Evolutionary conservation across 169 alveolate species (phyloP).

Genomic region (Babesia gibsoni): DNA sequence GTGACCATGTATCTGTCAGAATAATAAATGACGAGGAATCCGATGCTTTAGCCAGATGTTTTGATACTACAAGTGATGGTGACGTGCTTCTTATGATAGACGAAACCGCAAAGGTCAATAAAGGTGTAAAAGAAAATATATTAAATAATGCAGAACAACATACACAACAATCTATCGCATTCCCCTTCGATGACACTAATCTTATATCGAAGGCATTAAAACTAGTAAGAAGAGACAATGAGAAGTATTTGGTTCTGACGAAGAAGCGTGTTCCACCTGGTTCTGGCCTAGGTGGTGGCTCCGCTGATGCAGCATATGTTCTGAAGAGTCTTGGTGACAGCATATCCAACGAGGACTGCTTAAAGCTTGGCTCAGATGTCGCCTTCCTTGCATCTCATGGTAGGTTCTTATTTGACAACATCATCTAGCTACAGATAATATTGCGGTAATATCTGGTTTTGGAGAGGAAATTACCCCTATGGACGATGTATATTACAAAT

Average conservation of each 20-base stretch:
- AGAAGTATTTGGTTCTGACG: slow-evolving; percentile 59
- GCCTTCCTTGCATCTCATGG: slow-evolving; percentile 56
- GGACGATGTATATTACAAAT: background rate
- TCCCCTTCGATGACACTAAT: slow-evolving; percentile 60
- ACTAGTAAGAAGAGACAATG: slow-evolving; percentile 29
- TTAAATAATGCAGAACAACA: background rate
- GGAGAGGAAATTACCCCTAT: slow-evolving; percentile 43
- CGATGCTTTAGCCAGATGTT: slow-evolving; percentile 3
- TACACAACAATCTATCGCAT: background rate
- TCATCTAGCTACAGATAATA: background rate
- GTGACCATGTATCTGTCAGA: slow-evolving; percentile 44
- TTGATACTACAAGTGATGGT: slow-evolving; percentile 42
- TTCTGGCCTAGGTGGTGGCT: slow-evolving; percentile 79
- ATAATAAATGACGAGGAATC: slow-evolving; percentile 20
- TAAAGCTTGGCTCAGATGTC: slow-evolving; percentile 67
- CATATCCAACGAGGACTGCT: slow-evolving; percentile 29
- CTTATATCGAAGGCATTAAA: slow-evolving; percentile 40
- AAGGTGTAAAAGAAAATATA: background rate
- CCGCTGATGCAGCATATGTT: slow-evolving; percentile 71
- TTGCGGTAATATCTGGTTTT: slow-evolving; percentile 41
- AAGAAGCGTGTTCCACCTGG: slow-evolving; percentile 64
- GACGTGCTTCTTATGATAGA: slow-evolving; percentile 38
- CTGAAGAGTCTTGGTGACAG: slow-evolving; percentile 34
- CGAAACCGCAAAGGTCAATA: slow-evolving; percentile 33
- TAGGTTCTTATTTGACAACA: background rate